These are phyloP conservation scores for Mycena polygramma DNA, from an alignment of 768 basidiomycete species.

Conservation along the genomic window DNA sequence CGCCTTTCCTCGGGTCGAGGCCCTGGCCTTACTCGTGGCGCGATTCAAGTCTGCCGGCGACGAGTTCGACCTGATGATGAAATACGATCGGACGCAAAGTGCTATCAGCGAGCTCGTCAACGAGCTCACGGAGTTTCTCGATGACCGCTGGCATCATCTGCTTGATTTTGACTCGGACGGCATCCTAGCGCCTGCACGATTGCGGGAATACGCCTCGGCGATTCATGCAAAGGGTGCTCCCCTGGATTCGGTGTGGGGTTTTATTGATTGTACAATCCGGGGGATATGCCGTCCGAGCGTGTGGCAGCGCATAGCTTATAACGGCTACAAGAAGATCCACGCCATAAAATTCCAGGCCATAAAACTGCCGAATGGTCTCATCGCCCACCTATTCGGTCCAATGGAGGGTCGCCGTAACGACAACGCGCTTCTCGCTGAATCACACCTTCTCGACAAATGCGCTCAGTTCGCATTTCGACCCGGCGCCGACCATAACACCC, in stretches of 20 bases:
- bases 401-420: slow-evolving; percentile 39
- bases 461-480: slow-evolving; percentile 16
- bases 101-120: slow-evolving; percentile 39
- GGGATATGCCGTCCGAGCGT: slow-evolving; percentile 24
- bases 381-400: slow-evolving; percentile 45
- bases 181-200: slow-evolving; percentile 22
- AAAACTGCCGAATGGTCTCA: slow-evolving; percentile 42
- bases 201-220: slow-evolving; percentile 35
- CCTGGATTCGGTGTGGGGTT: slow-evolving; percentile 33
- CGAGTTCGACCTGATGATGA: slow-evolving; percentile 28
- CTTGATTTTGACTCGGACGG: slow-evolving; percentile 36
- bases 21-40: slow-evolving; percentile 31
- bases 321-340: slow-evolving; percentile 45
- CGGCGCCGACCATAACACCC: slow-evolving; percentile 10
- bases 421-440: slow-evolving; percentile 29
- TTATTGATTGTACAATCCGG: slow-evolving; percentile 44
- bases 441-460: slow-evolving; percentile 27
- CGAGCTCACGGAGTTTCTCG: slow-evolving; percentile 21
- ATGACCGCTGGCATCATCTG: slow-evolving; percentile 38
- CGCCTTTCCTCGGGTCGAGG: slow-evolving; percentile 32
- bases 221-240: slow-evolving; percentile 37
- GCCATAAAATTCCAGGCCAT: slow-evolving; percentile 45
- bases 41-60: slow-evolving; percentile 36
- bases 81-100: slow-evolving; percentile 32
- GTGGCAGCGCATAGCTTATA: slow-evolving; percentile 27